These are phyloP conservation scores for Aspergillus sojae DNA, from an alignment of 2,329 filamentous ascomycete species.

Conservation along the genomic window DNA sequence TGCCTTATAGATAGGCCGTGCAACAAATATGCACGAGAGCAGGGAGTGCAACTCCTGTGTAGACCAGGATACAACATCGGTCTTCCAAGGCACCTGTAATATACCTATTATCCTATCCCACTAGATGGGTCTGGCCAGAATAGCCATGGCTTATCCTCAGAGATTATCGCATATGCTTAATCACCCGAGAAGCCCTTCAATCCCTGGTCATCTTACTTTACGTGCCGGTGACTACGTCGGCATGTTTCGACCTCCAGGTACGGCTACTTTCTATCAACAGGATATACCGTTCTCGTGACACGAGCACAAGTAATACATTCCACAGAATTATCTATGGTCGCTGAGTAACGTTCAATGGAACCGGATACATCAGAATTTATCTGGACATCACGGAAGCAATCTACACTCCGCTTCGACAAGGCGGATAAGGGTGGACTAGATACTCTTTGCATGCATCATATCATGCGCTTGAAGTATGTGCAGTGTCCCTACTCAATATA, in stretches of 20 bases:
- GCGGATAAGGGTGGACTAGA: neutral
- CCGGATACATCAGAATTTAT: neutral
- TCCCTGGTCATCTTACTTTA: neutral
- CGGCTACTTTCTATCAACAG: neutral
- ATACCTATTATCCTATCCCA: too few species aligned
- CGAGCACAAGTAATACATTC: neutral
- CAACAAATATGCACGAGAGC: neutral
- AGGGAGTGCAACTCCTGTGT: too few species aligned
- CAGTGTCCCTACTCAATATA: neutral
- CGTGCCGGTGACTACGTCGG: neutral
- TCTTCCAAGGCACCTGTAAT: too few species aligned
- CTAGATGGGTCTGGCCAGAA: neutral
- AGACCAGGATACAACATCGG: too few species aligned
- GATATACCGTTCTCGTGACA: neutral
- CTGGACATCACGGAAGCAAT: neutral
- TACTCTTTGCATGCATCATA: too few species aligned
- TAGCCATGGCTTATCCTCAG: too few species aligned
- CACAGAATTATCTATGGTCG: neutral
- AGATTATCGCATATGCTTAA: neutral
- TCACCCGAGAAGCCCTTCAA: neutral
- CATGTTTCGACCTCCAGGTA: neutral
- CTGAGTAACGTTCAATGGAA: neutral
- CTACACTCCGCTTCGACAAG: neutral
- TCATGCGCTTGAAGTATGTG: too few species aligned
- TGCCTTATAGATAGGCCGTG: neutral